These are phyloP conservation scores for Alternaria postmessia DNA, from an alignment of 2,329 filamentous ascomycete genomes.

Conservation along the genomic window DNA sequence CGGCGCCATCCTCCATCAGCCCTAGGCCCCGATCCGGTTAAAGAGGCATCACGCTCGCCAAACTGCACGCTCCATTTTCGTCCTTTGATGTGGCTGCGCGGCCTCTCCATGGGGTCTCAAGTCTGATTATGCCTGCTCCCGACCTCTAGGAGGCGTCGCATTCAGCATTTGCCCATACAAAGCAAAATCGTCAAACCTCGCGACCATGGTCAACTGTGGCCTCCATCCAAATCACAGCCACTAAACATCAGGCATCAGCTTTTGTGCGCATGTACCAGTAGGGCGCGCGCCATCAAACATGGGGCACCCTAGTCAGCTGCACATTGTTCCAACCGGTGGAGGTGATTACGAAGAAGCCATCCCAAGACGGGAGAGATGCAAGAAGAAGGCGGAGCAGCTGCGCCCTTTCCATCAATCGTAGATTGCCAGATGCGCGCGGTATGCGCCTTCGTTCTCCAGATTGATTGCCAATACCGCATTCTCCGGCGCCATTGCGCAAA, in stretches of 20 bases:
- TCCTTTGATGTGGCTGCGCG: neutral
- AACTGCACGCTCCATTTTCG: conserved; percentile 1
- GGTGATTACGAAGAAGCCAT: conserved; percentile 36
- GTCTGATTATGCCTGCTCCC: neutral
- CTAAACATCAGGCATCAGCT: conserved; percentile 29
- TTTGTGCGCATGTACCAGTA: conserved; percentile 26
- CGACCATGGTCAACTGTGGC: neutral
- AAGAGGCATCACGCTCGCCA: conserved; percentile 8
- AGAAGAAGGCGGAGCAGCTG: conserved; percentile 38
- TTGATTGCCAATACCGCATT: neutral
- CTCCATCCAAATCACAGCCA: neutral
- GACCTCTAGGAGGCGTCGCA: neutral
- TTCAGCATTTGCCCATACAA: neutral
- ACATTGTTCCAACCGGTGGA: conserved; percentile 30
- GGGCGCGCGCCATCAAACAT: conserved; percentile 38
- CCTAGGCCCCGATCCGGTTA: conserved; percentile 16
- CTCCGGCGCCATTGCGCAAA: neutral
- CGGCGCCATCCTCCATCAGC: conserved; percentile 22
- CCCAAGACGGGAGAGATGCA: conserved; percentile 29
- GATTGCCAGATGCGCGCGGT: conserved; percentile 14
- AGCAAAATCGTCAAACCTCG: neutral
- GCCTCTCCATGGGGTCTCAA: conserved; percentile 1
- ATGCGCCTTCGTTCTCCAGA: conserved; percentile 1
- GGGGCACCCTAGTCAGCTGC: conserved; percentile 32
- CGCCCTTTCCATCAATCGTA: conserved; percentile 34